These are phyloP conservation scores for Silene noctiflora DNA, from an alignment of 179 eudicot species.

Conservation along the genomic window DNA sequence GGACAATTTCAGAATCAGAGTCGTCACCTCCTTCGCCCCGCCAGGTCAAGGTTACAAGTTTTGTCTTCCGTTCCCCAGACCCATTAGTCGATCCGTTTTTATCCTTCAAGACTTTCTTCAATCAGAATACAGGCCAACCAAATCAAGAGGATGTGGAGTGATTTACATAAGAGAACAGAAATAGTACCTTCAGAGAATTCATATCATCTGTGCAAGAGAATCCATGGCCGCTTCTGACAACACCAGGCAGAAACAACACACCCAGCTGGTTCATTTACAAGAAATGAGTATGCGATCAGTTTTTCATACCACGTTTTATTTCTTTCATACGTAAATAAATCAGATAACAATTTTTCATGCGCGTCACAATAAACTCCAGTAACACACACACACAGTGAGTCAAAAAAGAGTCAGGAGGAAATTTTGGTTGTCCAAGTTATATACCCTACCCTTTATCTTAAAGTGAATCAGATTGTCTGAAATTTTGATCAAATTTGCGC, in stretches of 20 bases:
- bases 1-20: conserved; percentile 45
- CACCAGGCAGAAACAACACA: conserved; percentile 68
- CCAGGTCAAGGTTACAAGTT: conserved; percentile 69
- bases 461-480: too few species aligned
- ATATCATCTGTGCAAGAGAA: conserved; percentile 75
- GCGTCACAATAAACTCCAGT: too few species aligned
- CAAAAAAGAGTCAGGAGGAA: too few species aligned
- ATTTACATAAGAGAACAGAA: neutral
- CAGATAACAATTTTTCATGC: too few species aligned
- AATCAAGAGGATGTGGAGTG: neutral
- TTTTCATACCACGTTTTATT: neutral
- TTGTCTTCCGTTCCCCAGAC: conserved; percentile 42
- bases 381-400: too few species aligned
- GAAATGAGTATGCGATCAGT: neutral
- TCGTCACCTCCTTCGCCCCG: conserved; percentile 35
- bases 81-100: conserved; percentile 20
- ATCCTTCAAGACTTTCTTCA: conserved; percentile 29
- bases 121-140: neutral
- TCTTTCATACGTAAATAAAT: too few species aligned
- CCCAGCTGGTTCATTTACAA: conserved; percentile 61
- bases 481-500: too few species aligned
- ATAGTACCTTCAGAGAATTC: conserved; percentile 40
- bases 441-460: too few species aligned
- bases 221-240: conserved; percentile 33
- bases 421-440: too few species aligned